A percentile compares a stretch with the other conserved stretches of the same genome.
Conservation (phyloP, 2,329 filamentous ascomycete genomes). For the Phialophora tarda region DNA sequence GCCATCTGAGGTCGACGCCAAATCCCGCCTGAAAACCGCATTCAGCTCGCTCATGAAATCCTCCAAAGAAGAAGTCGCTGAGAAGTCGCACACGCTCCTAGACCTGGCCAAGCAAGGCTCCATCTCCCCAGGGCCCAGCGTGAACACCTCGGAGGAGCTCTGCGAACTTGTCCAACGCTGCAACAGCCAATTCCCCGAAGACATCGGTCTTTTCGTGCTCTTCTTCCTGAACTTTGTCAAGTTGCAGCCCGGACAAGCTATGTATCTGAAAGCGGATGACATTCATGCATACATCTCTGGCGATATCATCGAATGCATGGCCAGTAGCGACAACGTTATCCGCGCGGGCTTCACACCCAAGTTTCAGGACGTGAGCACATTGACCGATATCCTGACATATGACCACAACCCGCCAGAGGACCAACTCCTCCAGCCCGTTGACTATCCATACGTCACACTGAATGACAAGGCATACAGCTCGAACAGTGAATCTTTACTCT, state of each 20-base stretch:
- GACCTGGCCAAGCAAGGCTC: conserved; percentile 62
- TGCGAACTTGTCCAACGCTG: conserved; percentile 77
- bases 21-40: conserved; percentile 73
- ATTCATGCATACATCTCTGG: conserved; percentile 82
- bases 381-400: conserved; percentile 93
- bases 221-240: conserved; percentile 98
- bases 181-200: conserved; percentile 81
- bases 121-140: conserved; percentile 58
- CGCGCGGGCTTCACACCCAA: conserved; percentile 97
- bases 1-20: conserved; percentile 67
- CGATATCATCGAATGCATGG: conserved; percentile 99
- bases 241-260: conserved; percentile 84
- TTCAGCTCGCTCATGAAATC: conserved; percentile 85
- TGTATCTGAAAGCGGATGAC: conserved; percentile 95
- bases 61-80: conserved; percentile 67
- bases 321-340: conserved; percentile 97
- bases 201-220: conserved; percentile 91
- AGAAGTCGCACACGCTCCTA: conserved; percentile 72
- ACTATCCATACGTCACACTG: conserved; percentile 84
- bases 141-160: conserved; percentile 72
- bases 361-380: conserved; percentile 91
- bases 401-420: conserved; percentile 91
- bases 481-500: conserved; percentile 73
- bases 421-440: conserved; percentile 86
- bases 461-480: conserved; percentile 83